Base-by-base conservation (phyloP, 1,139 yeast species). In the Taphrina wiesneri region DNA sequence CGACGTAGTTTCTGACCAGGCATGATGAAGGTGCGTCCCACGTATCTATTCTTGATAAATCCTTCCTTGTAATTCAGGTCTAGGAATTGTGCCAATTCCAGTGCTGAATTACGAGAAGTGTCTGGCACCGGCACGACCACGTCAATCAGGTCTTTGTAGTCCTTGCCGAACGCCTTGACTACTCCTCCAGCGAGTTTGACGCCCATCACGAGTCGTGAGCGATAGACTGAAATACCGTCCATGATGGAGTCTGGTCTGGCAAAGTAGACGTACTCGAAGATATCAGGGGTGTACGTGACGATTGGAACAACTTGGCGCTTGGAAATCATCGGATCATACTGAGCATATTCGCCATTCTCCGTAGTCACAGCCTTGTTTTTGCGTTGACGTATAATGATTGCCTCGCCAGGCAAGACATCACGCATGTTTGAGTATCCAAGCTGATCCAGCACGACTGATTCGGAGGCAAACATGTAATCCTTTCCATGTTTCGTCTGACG, bases 91-190 rank as follows among this genome's bases (percentile, higher is more conserved):
- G 99, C 93, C 78, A 96, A 88, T 76, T 93, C 96, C 70, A 92
- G 79, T 0, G 99, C 99, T 34, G 97, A 87, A 54, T 96, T 92
- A 76, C 98, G 84, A 7, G 98, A 86, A 17, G 99, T 95, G 76
- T 93, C 99, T 11, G 99, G 99, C 7, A 93, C 99, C 0, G 99
- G 97, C 66, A 93, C 90, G 53, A 95, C 97, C 54, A 92, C 99
- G 73, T 93, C 99, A 68, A 93, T 87, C 69, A 83, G 84, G 64
- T 80, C 77, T 56, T 75, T 72, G 67, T 83, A 80, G 41, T 77
- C 78, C 15, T 80, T 78, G 21, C 82, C 79, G 70, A 87, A 81
- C n/a, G 79, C 77, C 49, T 76, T 72, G 65, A 81, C 76, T 70
- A 95, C 88, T 74, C 86, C 88, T 62, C 81, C 78, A 9, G 98